Percentiles rank a stretch among this genome's conserved stretches.
These are phyloP conservation scores for Trichomonascus vanleenenianus DNA, from an alignment of 805 yeast species.

Conservation along the genomic window DNA sequence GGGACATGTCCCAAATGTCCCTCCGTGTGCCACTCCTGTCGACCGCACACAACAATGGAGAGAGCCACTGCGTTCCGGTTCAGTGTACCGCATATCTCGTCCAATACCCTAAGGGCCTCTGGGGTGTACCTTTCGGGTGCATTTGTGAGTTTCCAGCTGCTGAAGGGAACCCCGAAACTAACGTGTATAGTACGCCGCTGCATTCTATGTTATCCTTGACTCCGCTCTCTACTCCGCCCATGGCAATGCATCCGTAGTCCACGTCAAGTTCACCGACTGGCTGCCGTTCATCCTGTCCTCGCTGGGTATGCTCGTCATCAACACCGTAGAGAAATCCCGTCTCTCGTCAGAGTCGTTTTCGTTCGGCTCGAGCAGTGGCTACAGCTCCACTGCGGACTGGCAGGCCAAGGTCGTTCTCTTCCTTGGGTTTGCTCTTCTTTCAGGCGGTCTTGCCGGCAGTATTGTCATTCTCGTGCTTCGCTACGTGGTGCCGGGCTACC, in stretches of 20 bases:
- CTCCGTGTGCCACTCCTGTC: too few species aligned
- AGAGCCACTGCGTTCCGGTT: conserved; percentile 45
- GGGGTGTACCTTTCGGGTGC: conserved; percentile 58
- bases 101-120: conserved; percentile 57
- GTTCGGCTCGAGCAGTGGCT: conserved; percentile 29
- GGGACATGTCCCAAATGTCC: too few species aligned
- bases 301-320: conserved; percentile 77
- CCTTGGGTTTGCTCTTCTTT: conserved; percentile 84
- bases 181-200: conserved; percentile 31
- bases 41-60: neutral
- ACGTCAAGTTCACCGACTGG: conserved; percentile 92
- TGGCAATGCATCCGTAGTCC: conserved; percentile 77
- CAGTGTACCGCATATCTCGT: conserved; percentile 55
- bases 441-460: conserved; percentile 91
- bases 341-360: conserved; percentile 35
- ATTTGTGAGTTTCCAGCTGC: conserved; percentile 26
- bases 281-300: conserved; percentile 85
- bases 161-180: neutral
- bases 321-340: conserved; percentile 61
- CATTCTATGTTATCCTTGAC: conserved; percentile 85
- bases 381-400: conserved; percentile 57
- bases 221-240: conserved; percentile 81
- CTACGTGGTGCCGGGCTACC: conserved; percentile 68
- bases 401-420: conserved; percentile 87
- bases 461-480: conserved; percentile 81